Evolutionary conservation across 1,284 basidiomycete genomes (phyloP), one percentile per base, ranked within the genome.

Genomic region (Cutaneotrichosporon dermatis): DNA sequence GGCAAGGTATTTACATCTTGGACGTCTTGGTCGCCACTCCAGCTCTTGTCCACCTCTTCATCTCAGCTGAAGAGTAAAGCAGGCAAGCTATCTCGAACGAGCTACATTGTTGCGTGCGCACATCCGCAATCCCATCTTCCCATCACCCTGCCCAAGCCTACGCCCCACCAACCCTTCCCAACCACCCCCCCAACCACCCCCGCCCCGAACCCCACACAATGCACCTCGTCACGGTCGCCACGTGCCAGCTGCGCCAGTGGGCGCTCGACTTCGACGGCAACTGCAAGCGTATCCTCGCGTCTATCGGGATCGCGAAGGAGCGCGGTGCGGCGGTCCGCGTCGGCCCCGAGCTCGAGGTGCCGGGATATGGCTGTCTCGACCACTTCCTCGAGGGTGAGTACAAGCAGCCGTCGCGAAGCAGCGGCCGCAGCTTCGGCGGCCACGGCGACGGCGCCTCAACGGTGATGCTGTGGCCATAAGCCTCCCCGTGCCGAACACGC

Each of bases 271-370:
- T 96, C 66, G 85, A 92, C 79, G 93, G 93, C 45, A 96, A 96
- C 73, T 84, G 88, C 67, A 88, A 94, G 64, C 86, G 96, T 16
- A 99, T 99, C 63, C 78, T 98, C 45, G 81, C 84, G 55, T 97
- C 93, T 64, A 98, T 99, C 65, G 80, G 80, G 6, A 84, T 92
- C 51, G 92, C 96, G 4, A 98, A 95, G 77, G 82, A 84, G 52
- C 82, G 86, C 54, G 92, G 93, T n/a, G 93, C 94, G 6, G 90
- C 87, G 3, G 79, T 99, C 36, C 83, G 96, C 70, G 94, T 99
- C n/a, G 96, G 96, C 1, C 96, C 96, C 15, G 95, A 98, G 76
- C 83, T 99, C n/a, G 96, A 99, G 79, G 92, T 99, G 66, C 88
- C 94, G 34, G 93, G 93, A 4, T 96, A 96, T 79, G 93, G 93